Evolutionary conservation across 352 stramenopile genomes (phyloP).

Genomic region (Pythium graminicola): DNA sequence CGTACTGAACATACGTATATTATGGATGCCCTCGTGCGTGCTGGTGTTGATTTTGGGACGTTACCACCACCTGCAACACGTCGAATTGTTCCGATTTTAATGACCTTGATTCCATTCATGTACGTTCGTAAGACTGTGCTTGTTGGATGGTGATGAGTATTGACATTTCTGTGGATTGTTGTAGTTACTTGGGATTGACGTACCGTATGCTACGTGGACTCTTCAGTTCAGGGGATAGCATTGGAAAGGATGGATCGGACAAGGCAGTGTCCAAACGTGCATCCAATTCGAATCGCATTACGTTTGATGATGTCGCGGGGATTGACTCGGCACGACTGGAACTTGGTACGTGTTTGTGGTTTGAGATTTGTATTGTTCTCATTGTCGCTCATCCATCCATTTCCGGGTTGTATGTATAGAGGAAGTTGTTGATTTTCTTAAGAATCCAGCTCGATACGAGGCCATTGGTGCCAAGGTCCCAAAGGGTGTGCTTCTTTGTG

Average conservation of each 20-base stretch:
- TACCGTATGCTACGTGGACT: conserved; percentile 78
- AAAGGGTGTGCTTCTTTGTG: conserved; percentile 64
- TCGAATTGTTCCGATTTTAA: conserved; percentile 42
- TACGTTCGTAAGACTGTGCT: conserved; percentile 14
- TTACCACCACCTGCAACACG: conserved; percentile 39
- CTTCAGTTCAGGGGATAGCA: conserved; percentile 36
- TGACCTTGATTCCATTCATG: conserved; percentile 72
- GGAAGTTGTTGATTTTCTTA: conserved; percentile 94
- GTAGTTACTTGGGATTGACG: conserved; percentile 72
- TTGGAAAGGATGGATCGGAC: conserved; percentile 64
- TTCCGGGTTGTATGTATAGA: too few species aligned
- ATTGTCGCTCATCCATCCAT: too few species aligned
- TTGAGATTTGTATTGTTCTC: neutral
- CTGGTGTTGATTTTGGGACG: conserved; percentile 67
- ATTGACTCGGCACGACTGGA: conserved; percentile 93
- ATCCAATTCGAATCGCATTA: conserved; percentile 38
- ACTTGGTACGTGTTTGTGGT: conserved; percentile 44
- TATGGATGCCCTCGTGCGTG: conserved; percentile 47
- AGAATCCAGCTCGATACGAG: conserved; percentile 87
- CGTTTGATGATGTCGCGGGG: conserved; percentile 91
- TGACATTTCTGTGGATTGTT: neutral
- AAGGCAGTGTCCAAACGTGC: conserved; percentile 35
- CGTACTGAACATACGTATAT: conserved; percentile 67
- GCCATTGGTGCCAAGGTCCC: conserved; percentile 89
- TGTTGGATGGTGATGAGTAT: neutral